phyloP scores from a whole-genome alignment of 1,139 yeast species.

The Debaryomycetaceae sp. region DNA sequence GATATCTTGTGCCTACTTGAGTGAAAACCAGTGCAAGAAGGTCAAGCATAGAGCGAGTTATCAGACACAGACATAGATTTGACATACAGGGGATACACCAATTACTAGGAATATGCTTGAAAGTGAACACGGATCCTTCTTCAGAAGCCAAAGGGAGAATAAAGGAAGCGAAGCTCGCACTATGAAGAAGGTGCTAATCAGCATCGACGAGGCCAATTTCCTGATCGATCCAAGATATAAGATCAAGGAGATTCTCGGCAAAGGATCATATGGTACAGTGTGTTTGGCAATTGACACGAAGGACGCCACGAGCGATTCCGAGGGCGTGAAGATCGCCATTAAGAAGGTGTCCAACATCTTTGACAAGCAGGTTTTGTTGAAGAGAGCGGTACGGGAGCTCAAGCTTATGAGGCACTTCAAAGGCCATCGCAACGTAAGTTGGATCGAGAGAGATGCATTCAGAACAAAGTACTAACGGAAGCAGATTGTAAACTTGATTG shows the following conservation, averaged over 20 bases:
- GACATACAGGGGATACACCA: neutral
- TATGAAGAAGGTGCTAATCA: neutral
- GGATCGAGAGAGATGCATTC: too few relatives aligned
- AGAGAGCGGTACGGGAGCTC: conserved; percentile 75
- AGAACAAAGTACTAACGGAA: conserved; percentile 2
- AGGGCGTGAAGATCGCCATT: conserved; percentile 51
- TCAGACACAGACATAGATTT: too few relatives aligned
- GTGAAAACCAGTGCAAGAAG: neutral
- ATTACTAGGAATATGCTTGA: neutral
- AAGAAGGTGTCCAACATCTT: conserved; percentile 74
- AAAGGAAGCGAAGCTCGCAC: neutral
- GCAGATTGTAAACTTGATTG: conserved; percentile 65
- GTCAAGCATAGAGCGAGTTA: too few relatives aligned
- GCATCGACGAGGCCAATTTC: conserved; percentile 41
- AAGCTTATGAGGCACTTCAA: conserved; percentile 73
- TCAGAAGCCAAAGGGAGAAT: conserved; percentile 1
- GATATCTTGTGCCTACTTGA: neutral
- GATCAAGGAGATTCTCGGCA: conserved; percentile 65
- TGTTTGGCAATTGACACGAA: conserved; percentile 71
- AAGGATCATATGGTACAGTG: conserved; percentile 89
- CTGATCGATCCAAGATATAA: conserved; percentile 64
- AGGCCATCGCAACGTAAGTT: conserved; percentile 68
- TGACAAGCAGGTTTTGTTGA: conserved; percentile 58
- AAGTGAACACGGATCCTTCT: neutral
- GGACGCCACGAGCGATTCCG: conserved; percentile 11